A percentile compares a stretch with the other conserved stretches of the same genome.
Evolutionary conservation across 768 basidiomycete species (phyloP).

Genomic region (Lentinus tigrinus): DNA sequence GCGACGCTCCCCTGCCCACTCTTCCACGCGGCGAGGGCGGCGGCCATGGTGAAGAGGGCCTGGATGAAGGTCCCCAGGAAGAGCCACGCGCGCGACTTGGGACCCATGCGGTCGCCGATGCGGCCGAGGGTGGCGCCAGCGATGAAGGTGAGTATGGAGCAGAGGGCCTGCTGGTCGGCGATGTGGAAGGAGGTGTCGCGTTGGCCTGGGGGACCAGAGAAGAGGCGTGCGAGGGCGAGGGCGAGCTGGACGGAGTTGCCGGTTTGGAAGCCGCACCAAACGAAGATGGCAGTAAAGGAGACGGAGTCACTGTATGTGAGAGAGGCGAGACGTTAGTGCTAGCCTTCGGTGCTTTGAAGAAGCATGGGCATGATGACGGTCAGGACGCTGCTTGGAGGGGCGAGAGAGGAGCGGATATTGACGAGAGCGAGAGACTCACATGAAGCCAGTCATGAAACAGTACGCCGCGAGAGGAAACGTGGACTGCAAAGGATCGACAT

Average conservation of each 20-base stretch:
- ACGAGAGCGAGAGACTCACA: conserved; percentile 50
- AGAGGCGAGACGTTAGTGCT: not conserved
- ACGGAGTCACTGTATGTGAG: conserved; percentile 57
- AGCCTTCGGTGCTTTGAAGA: not conserved
- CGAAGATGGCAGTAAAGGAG: conserved; percentile 75
- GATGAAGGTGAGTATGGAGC: conserved; percentile 77
- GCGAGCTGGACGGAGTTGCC: conserved; percentile 76
- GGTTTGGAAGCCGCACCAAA: conserved; percentile 87
- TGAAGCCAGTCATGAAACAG: conserved; percentile 80
- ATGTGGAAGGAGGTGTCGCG: conserved; percentile 67
- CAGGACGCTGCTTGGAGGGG: not conserved
- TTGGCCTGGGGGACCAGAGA: conserved; percentile 45
- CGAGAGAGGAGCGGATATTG: not conserved
- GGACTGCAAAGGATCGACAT: conserved; percentile 52
- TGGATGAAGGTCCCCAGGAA: conserved; percentile 69
- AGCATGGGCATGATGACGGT: not conserved
- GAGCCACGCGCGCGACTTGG: conserved; percentile 75
- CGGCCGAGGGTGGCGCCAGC: conserved; percentile 76
- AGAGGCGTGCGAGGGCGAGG: conserved; percentile 80
- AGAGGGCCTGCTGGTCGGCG: conserved; percentile 81
- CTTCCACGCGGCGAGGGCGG: conserved; percentile 70
- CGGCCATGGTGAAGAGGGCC: conserved; percentile 72
- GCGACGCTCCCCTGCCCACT: conserved; percentile 57
- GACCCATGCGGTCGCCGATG: conserved; percentile 79
- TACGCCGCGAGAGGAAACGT: conserved; percentile 59